Evolutionary conservation across 2,329 filamentous ascomycete species (phyloP), one percentile per base, ranked within the genome.

Genomic region (Diplodia mutila): DNA sequence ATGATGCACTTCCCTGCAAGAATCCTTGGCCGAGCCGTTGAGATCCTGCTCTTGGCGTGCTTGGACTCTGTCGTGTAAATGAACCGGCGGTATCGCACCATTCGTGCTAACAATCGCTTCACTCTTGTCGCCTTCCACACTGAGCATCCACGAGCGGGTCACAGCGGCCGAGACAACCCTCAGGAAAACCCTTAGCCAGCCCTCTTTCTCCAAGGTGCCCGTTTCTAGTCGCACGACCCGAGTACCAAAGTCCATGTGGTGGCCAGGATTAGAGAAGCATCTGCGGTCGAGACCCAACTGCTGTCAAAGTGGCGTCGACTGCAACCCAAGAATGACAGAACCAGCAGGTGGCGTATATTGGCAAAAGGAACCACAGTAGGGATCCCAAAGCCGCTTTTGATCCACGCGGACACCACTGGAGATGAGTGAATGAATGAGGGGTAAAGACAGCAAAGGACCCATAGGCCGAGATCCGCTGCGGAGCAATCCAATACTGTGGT

Each of bases 71-170:
- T 61, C 42, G 42, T 34, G 59, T 51, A 51, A 37, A 51, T 63
- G 46, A 63, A n/a, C 34, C 32, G 49, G 59, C 46, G 42, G 27
- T 27, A 63, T 63, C 42, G 59, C 59, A 63, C 21, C 59, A 63
- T 63, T n/a, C 42, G 18, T 37, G 16, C 6, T 21, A 25, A 48
- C n/a, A 25, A 63, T 52, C 42, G 59, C 57, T 61, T 63, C 59
- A 51, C 46, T 51, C 25, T 63, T 63, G 27, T 29, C 46, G 27
- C 59, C 59, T 63, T 51, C 59, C 59, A 23, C 59, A 34, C 46
- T 63, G 42, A 63, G 59, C 27, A 25, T 27, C 59, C 27, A 51
- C 21, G 42, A 21, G 25, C 37, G 39, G 55, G 21, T 49, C 42
- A 32, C 16, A 9, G 8, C 39, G 14, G 42, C 18, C 39, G 25